Base-by-base conservation (phyloP, 768 basidiomycete species). In the Cubamyces lactineus region DNA sequence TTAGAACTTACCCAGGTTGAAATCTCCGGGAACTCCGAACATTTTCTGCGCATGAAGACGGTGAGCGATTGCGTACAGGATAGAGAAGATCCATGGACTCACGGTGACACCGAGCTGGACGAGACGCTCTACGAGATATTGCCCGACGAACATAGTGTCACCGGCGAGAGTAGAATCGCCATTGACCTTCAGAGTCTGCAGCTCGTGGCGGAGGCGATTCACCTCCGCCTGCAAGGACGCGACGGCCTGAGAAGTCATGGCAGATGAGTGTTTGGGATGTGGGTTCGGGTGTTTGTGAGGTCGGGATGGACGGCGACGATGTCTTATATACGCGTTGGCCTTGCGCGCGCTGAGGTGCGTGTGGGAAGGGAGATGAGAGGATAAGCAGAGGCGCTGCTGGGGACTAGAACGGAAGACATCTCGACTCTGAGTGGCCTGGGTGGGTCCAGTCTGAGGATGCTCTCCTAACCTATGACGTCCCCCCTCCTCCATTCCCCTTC, bases 1-100 rank as follows among this genome's bases (percentile, higher is more conserved):
- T 21, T 19, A 5, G 15, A 13, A 61, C 76, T 11, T 66, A 77
- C 79, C 88, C 47, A 93, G 82, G 71, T 92, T 92, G 66, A 92
- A 93, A 72, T 94, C 91, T n/a, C 92, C 92, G 0, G 92, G 92
- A 0, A 94, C 82, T 16, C 92, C 92, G 59, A 94, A 94, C 78
- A 94, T 82, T 48, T 84, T 81, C 91, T 94, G 71, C 47, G 70
- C 61, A 38, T 47, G 16, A n/a, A n/a, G n/a, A n/a, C n/a, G 26
- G n/a, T 15, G 12, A 23, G 47, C 7, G 53, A 15, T 19, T 3
- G 38, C 8, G 30, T 53, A 11, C 41, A 46, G 19, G 12, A 42
- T 11, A 17, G 13, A 5, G 39, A 34, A n/a, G 19, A 42, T 13
- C 1, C 24, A 41, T 17, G 34, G 19, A 61, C 79, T 21, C 71